A percentile compares a stretch with the other conserved stretches of the same genome.
These are phyloP conservation scores for Xylariaceae sp. DNA, from an alignment of 2,329 filamentous ascomycete species.

Conservation along the genomic window DNA sequence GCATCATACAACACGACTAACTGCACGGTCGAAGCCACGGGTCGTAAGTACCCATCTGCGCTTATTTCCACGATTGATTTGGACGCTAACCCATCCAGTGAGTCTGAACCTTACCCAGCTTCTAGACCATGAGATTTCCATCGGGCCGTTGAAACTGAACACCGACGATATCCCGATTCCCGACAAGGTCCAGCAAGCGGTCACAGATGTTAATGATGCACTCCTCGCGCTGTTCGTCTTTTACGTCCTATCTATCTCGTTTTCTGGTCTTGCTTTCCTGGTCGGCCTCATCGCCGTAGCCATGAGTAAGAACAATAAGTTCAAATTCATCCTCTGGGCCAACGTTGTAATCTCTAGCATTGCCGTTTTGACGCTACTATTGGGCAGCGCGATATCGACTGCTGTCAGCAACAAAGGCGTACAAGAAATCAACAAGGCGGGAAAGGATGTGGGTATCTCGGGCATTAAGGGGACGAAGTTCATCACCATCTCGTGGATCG, in stretches of 20 bases:
- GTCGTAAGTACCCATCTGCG: constrained; percentile 31
- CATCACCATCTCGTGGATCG: constrained; percentile 43
- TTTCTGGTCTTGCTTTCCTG: constrained; percentile 43
- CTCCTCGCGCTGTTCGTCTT: constrained; percentile 47
- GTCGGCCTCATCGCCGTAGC: constrained; percentile 33
- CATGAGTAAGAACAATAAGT: constrained; percentile 13
- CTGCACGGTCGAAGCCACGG: constrained; percentile 39
- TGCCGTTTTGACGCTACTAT: constrained; percentile 35
- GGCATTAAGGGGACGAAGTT: constrained; percentile 43
- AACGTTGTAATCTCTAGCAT: constrained; percentile 38
- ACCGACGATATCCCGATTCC: constrained; percentile 45
- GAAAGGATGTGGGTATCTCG: constrained; percentile 42
- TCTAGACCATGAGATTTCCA: constrained; percentile 42
- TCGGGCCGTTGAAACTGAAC: constrained; percentile 43
- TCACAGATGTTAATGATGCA: constrained; percentile 47
- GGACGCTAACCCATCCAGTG: constrained; percentile 20
- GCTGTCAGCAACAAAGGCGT: constrained; percentile 42
- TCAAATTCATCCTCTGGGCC: constrained; percentile 22
- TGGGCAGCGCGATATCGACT: constrained; percentile 42
- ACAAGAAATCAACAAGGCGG: constrained; percentile 39
- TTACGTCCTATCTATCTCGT: constrained; percentile 42
- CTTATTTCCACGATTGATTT: neutral
- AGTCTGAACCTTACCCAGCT: constrained; percentile 45
- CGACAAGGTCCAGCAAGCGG: constrained; percentile 40
- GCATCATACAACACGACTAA: constrained; percentile 41